phyloP scores from a whole-genome alignment of 169 alveolate genomes.

The Babesia sp. region DNA sequence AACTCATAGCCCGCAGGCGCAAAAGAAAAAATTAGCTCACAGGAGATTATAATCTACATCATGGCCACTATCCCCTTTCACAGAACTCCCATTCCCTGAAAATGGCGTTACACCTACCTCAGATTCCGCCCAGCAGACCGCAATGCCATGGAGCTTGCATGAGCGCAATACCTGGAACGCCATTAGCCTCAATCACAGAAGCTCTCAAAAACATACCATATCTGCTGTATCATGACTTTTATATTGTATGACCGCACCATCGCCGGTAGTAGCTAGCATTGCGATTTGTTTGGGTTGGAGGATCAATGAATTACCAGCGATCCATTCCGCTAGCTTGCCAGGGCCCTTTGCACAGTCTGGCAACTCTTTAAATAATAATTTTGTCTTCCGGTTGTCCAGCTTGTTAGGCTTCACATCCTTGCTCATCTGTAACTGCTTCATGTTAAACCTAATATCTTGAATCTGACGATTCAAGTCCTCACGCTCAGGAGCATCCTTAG shows the following conservation, averaged over 20 bases:
- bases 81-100: not conserved
- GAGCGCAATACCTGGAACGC: conserved; percentile 35
- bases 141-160: conserved; percentile 56
- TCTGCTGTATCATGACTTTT: conserved; percentile 27
- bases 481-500: conserved; percentile 58
- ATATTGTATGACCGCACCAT: conserved; percentile 54
- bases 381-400: conserved; percentile 29
- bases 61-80: not conserved
- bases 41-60: conserved; percentile 35
- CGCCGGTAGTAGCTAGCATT: conserved; percentile 52
- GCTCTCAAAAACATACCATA: conserved; percentile 12
- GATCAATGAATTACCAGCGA: conserved; percentile 33
- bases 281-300: conserved; percentile 65
- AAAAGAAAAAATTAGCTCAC: no score
- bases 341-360: conserved; percentile 61
- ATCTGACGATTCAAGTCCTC: conserved; percentile 26
- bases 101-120: not conserved
- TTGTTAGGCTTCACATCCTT: not conserved
- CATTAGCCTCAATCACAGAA: not conserved
- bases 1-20: no score
- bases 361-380: conserved; percentile 24
- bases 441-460: conserved; percentile 15
- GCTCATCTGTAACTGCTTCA: conserved; percentile 34
- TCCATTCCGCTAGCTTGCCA: conserved; percentile 66
- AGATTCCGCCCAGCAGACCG: conserved; percentile 40